Base-by-base conservation (phyloP, 306 rosid genomes). In the Cicer pinnatifidum region DNA sequence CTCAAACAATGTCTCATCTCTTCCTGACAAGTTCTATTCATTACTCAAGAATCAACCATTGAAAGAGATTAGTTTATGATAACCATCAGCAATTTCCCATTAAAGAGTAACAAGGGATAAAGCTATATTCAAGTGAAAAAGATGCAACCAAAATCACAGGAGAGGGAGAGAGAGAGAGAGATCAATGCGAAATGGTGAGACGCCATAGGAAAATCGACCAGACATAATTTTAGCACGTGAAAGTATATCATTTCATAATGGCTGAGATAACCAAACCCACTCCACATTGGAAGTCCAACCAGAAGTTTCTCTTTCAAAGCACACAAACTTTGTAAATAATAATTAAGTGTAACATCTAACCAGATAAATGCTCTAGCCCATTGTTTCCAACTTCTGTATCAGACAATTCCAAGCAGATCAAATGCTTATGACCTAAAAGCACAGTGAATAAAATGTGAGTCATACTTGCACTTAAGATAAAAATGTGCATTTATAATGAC, bases 331-430 rank as follows among this genome's bases (percentile, higher is more conserved):
- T 9, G 38, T 19, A 58, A 70, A 65, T 37, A 66, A 73, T 20
- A 69, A 59, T 43, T 37, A 56, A 63, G 48, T 51, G 17, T 69
- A 20, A 13, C 6, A 52, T 77, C 69, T 71, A 85, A 94, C 98
- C 98, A 52, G 98, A 94, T 78, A 94, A 78, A 87, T 94, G 92
- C 56, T 72, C 84, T 9, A 94, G 86, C 73, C 98, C 98, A 79
- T 71, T 82, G 90, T 87, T 87, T 78, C 92, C 96, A 72, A 94
- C 94, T 64, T 83, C 87, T 17, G 97, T 94, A 71, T 94, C 98
- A 13, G 98, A 94, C 85, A 94, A 80, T 84, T 89, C 96, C 96
- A 94, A 80, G 81, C 91, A 91, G 82, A 84, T 91, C 86, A 94
- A 78, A 35, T 79, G 84, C 75, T 38, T 71, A 68, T 87, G 94